phyloP scores from a whole-genome alignment of 2,329 filamentous ascomycete genomes.

The Talaromyces sp. region DNA sequence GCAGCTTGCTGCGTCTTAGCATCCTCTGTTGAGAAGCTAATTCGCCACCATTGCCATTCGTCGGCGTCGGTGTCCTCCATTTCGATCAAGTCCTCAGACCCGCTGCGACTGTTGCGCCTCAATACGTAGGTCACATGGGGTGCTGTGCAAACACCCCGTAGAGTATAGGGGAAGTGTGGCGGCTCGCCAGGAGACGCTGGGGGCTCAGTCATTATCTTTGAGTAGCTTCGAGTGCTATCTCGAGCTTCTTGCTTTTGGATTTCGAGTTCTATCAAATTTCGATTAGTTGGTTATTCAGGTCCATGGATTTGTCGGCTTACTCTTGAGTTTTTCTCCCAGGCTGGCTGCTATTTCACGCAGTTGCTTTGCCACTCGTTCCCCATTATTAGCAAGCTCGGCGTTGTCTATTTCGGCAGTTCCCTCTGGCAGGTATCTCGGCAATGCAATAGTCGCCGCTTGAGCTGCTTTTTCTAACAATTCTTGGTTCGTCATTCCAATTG shows the following conservation, averaged over 20 bases:
- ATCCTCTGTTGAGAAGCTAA: slow-evolving; percentile 44
- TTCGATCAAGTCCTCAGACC: slow-evolving; percentile 8
- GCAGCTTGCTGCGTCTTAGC: slow-evolving; percentile 29
- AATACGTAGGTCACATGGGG: slow-evolving; percentile 54
- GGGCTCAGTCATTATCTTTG: slow-evolving; percentile 42
- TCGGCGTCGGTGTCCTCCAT: slow-evolving; percentile 17
- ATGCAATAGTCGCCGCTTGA: slow-evolving; percentile 20
- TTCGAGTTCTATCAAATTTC: slow-evolving; percentile 34
- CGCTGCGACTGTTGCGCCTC: slow-evolving; percentile 30
- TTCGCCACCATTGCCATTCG: slow-evolving; percentile 52
- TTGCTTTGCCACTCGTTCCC: slow-evolving; percentile 26
- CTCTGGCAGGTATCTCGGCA: slow-evolving; percentile 18
- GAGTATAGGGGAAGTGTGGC: slow-evolving; percentile 46
- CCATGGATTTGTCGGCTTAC: slow-evolving; percentile 16
- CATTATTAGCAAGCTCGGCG: slow-evolving; percentile 16
- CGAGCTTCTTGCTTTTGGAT: slow-evolving; percentile 34
- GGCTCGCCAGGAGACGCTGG: slow-evolving; percentile 34
- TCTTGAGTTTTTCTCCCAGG: slow-evolving; percentile 36
- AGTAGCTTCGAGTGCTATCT: slow-evolving; percentile 38
- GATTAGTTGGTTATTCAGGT: background rate
- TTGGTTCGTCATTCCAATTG: slow-evolving; percentile 20
- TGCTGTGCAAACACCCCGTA: slow-evolving; percentile 54
- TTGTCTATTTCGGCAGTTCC: slow-evolving; percentile 11
- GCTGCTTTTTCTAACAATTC: slow-evolving; percentile 32
- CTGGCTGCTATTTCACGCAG: slow-evolving; percentile 31